These are phyloP conservation scores for Cyclotella atomus DNA, from an alignment of 108 stramenopile species.

Conservation along the genomic window DNA sequence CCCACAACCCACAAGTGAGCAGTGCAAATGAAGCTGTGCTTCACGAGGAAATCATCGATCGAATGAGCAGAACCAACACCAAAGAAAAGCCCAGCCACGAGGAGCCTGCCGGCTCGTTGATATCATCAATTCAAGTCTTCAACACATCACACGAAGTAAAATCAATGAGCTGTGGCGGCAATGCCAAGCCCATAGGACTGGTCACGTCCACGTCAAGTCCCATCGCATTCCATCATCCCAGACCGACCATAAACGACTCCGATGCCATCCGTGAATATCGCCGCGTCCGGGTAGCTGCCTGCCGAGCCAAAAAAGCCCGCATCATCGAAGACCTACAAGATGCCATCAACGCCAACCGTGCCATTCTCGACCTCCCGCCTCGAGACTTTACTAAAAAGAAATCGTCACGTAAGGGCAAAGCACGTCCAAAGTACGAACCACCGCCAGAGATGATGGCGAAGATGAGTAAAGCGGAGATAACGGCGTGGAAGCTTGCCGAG, in stretches of 20 bases:
- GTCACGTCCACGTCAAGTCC: too few species aligned
- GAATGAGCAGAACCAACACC: too few species aligned
- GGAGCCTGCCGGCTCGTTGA: too few species aligned
- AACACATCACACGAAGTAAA: too few species aligned
- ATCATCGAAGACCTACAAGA: background rate
- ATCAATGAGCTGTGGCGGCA: too few species aligned
- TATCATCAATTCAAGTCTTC: too few species aligned
- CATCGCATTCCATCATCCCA: too few species aligned
- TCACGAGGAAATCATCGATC: too few species aligned
- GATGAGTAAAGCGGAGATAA: background rate
- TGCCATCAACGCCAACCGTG: background rate
- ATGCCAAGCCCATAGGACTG: too few species aligned
- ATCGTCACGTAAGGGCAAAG: background rate
- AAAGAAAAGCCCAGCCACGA: too few species aligned
- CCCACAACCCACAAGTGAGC: too few species aligned
- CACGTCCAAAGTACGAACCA: background rate
- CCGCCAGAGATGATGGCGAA: background rate
- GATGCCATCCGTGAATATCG: background rate
- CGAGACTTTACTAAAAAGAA: background rate
- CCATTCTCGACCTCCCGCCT: background rate
- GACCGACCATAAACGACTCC: background rate
- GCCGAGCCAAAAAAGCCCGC: background rate
- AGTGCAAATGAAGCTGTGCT: too few species aligned
- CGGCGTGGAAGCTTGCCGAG: background rate
- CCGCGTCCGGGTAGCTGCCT: background rate